phyloP scores from a whole-genome alignment of 2,329 filamentous ascomycete species.

The Mycocentrospora acerina region DNA sequence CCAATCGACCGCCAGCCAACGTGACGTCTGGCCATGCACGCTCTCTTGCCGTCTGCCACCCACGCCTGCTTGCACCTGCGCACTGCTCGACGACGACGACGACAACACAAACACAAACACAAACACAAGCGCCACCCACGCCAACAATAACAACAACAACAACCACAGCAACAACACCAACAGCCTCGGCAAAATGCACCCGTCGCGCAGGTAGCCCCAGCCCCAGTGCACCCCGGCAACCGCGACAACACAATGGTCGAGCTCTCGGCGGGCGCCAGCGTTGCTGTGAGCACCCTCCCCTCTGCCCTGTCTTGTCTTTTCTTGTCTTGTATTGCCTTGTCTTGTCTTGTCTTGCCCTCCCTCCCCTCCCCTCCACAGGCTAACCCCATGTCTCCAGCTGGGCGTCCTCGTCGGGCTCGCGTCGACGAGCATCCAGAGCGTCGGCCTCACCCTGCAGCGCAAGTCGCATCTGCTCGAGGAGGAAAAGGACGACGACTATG shows the following conservation, averaged over 20 bases:
- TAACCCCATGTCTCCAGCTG: conserved; percentile 57
- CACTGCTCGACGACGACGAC: too few species aligned
- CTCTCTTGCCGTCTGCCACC: conserved; percentile 7
- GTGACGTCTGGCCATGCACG: conserved; percentile 24
- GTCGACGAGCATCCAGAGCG: conserved; percentile 91
- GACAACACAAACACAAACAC: too few species aligned
- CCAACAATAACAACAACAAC: too few species aligned
- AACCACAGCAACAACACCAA: conserved; percentile 9
- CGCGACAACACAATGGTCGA: conserved; percentile 40
- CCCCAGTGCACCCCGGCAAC: conserved; percentile 16
- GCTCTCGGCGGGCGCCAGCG: conserved; percentile 45
- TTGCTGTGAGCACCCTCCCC: conserved; percentile 39
- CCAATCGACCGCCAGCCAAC: conserved; percentile 25
- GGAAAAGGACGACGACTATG: conserved; percentile 78
- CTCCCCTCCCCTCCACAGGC: conserved; percentile 2
- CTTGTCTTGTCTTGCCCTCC: too few species aligned
- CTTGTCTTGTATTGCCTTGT: too few species aligned
- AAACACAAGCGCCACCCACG: conserved; percentile 7
- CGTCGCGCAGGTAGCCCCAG: conserved; percentile 32
- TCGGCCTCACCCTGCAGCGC: conserved; percentile 92
- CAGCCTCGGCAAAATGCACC: conserved; percentile 25
- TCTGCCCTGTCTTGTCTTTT: too few species aligned
- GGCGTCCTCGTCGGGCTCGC: conserved; percentile 90
- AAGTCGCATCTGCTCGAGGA: conserved; percentile 98
- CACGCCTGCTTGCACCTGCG: conserved; percentile 8